Conservation (phyloP, 1,284 basidiomycete genomes). For the Microstroma glucosiphilum region DNA sequence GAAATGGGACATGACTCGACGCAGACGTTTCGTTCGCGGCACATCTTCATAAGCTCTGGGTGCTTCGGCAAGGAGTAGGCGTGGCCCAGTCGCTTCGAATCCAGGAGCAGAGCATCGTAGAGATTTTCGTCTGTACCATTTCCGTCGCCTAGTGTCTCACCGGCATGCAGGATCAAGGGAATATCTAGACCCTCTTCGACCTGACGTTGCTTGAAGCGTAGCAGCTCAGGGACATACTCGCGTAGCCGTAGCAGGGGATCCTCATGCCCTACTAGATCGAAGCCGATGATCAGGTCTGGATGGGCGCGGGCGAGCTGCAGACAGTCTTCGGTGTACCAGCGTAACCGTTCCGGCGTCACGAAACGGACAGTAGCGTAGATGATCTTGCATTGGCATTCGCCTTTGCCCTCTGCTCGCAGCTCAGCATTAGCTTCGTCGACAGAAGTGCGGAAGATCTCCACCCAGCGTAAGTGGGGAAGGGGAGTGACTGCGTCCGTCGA, state of each 20-base stretch:
- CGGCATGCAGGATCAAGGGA: conserved; percentile 73
- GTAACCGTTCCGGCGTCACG: conserved; percentile 59
- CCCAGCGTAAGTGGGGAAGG: conserved; percentile 61
- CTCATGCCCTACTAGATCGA: conserved; percentile 73
- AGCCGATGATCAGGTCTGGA: conserved; percentile 67
- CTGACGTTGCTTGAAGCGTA: conserved; percentile 60
- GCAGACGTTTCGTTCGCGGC: conserved; percentile 60
- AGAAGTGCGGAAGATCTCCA: conserved; percentile 60
- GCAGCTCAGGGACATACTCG: conserved; percentile 62
- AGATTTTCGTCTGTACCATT: conserved; percentile 63
- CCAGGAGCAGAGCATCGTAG: conserved; percentile 69
- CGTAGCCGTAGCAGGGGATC: conserved; percentile 62
- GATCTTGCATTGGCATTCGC: conserved; percentile 26
- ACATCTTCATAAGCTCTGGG: conserved; percentile 64
- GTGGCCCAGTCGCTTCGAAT: conserved; percentile 71
- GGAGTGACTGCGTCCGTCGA: conserved; percentile 60
- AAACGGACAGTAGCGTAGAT: conserved; percentile 64
- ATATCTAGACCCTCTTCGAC: conserved; percentile 61
- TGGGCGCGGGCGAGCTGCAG: conserved; percentile 67
- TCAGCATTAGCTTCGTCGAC: conserved; percentile 54
- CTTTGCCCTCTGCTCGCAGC: conserved; percentile 6
- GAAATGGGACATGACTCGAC: conserved; percentile 58
- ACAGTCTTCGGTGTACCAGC: conserved; percentile 67
- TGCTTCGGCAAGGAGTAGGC: conserved; percentile 69
- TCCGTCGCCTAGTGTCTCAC: conserved; percentile 70